These are phyloP conservation scores for Nothophaeocryptopus gaeumannii DNA, from an alignment of 2,329 filamentous ascomycete genomes.

Conservation along the genomic window DNA sequence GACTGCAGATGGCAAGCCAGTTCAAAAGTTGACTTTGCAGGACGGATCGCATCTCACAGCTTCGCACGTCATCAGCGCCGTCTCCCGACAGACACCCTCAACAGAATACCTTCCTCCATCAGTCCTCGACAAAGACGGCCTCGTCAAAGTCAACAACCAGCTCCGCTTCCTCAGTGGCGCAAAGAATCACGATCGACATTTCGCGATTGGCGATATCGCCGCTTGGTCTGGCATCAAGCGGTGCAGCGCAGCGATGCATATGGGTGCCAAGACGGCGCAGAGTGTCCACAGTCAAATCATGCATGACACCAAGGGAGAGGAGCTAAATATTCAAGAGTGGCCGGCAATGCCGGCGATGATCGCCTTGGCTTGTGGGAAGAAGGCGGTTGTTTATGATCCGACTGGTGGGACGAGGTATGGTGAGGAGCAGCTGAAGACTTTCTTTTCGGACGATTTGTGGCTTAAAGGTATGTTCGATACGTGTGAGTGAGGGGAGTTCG, in stretches of 20 bases:
- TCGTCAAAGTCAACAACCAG: conserved; percentile 61
- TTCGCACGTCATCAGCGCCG: conserved; percentile 66
- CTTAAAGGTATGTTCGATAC: conserved; percentile 13
- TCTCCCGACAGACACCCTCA: conserved; percentile 62
- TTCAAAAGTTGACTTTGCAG: conserved; percentile 55
- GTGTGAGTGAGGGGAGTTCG: too few relatives aligned
- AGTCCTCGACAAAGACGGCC: conserved; percentile 62
- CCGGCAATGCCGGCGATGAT: conserved; percentile 15
- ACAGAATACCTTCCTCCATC: conserved; percentile 60
- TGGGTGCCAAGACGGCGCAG: conserved; percentile 63
- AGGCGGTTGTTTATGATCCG: conserved; percentile 15
- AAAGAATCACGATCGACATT: conserved; percentile 61
- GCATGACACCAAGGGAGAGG: conserved; percentile 30
- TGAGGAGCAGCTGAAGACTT: conserved; percentile 15
- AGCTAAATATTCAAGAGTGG: conserved; percentile 8
- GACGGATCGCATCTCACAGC: conserved; percentile 60
- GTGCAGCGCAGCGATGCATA: conserved; percentile 71
- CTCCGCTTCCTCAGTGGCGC: conserved; percentile 55
- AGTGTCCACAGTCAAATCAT: conserved; percentile 67
- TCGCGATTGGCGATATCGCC: conserved; percentile 67
- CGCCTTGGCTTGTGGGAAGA: conserved; percentile 16
- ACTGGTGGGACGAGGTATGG: conserved; percentile 6
- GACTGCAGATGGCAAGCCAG: conserved; percentile 40
- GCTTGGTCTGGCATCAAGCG: conserved; percentile 77
- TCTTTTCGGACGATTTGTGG: conserved; percentile 16